Evolutionary conservation across 2,329 filamentous ascomycete species (phyloP).

Genomic region (Colletotrichum tropicale): DNA sequence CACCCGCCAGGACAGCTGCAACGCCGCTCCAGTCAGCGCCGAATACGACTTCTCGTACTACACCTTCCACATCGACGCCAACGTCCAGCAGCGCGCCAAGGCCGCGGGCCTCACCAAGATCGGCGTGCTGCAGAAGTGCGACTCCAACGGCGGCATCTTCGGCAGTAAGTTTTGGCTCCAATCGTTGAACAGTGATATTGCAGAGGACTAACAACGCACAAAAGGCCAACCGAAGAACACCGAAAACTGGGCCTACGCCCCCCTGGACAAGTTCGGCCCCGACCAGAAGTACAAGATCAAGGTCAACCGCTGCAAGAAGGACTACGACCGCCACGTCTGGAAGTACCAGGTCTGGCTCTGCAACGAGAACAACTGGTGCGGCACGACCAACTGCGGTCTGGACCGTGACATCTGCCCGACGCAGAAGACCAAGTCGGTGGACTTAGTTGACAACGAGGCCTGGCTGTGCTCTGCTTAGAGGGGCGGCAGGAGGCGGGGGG

Average conservation of each 20-base stretch:
- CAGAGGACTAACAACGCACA: too few relatives aligned
- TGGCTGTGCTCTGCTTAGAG: background rate
- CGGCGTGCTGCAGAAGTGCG: background rate
- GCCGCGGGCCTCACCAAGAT: background rate
- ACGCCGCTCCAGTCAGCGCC: background rate
- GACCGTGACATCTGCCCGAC: background rate
- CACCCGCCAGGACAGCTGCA: background rate
- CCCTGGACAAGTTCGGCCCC: background rate
- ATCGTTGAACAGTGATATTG: too few relatives aligned
- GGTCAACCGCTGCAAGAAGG: constrained; percentile 1
- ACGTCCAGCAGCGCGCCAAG: background rate
- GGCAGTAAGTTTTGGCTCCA: background rate
- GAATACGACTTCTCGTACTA: background rate
- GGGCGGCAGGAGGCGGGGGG: fast-evolving
- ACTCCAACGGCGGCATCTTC: background rate
- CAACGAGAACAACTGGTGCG: background rate
- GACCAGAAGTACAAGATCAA: background rate
- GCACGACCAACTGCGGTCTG: background rate
- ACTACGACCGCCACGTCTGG: background rate
- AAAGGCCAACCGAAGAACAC: background rate
- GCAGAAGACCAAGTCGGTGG: background rate
- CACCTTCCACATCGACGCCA: background rate
- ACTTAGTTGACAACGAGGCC: background rate
- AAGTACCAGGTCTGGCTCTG: constrained; percentile 2
- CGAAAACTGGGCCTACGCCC: background rate